These are phyloP conservation scores for Pyrus pyrifolia DNA, from an alignment of 306 rosid genomes.

Conservation along the genomic window DNA sequence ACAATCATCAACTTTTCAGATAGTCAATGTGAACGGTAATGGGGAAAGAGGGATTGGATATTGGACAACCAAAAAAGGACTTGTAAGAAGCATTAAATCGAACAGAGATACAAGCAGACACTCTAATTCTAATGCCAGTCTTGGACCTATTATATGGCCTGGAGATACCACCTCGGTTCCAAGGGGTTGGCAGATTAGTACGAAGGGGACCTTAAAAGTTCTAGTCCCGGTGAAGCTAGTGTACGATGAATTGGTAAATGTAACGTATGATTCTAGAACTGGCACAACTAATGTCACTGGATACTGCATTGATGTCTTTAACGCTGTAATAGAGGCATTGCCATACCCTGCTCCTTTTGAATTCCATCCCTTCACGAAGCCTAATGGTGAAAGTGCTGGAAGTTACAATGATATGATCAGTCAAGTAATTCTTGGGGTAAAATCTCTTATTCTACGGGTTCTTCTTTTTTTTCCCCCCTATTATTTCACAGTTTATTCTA, in stretches of 20 bases:
- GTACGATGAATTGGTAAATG: constrained; percentile 25
- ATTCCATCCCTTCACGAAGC: constrained; percentile 24
- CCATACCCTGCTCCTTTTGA: constrained; percentile 30
- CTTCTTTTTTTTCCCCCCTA: neutral
- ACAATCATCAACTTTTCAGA: constrained; percentile 8
- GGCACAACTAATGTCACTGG: constrained; percentile 25
- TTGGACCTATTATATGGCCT: constrained; percentile 34
- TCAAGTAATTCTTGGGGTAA: constrained; percentile 42
- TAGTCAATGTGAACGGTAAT: constrained; percentile 29
- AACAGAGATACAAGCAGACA: neutral
- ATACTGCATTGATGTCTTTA: constrained; percentile 45
- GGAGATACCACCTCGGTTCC: constrained; percentile 19
- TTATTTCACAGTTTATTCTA: neutral
- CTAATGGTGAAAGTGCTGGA: constrained; percentile 28
- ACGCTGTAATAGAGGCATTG: constrained; percentile 28
- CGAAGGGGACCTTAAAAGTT: constrained; percentile 29
- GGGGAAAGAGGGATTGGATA: constrained; percentile 33
- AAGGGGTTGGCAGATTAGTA: constrained; percentile 44
- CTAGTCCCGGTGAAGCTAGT: constrained; percentile 28
- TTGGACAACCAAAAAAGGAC: constrained; percentile 38
- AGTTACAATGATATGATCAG: constrained; percentile 33
- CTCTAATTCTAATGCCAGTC: constrained; percentile 2
- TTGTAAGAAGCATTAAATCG: constrained; percentile 11
- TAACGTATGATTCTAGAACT: neutral
- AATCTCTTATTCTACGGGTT: neutral